Conservation (phyloP, 2,329 filamentous ascomycete species). For the Sporothrix sp. region DNA sequence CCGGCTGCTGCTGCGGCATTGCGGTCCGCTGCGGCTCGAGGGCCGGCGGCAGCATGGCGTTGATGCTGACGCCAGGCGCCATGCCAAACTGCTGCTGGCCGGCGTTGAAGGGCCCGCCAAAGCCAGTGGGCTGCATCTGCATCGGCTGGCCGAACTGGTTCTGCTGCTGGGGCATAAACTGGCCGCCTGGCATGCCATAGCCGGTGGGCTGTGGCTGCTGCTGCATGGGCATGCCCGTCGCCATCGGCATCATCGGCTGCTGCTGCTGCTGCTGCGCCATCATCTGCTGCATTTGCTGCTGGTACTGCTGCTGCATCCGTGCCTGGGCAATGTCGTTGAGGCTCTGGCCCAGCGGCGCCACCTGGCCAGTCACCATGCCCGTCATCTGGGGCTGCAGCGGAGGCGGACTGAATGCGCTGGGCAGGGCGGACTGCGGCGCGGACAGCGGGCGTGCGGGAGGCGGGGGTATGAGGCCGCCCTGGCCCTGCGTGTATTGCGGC, state of each 20-base stretch:
- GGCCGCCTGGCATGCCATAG: conserved; percentile 27
- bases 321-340: conserved; percentile 62
- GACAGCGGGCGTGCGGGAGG: conserved; percentile 73
- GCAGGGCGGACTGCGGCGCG: conserved; percentile 72
- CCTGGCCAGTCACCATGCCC: conserved; percentile 47
- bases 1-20: conserved; percentile 29
- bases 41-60: conserved; percentile 48
- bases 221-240: conserved; percentile 27
- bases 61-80: conserved; percentile 35
- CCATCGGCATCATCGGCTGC: conserved; percentile 37
- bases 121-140: conserved; percentile 57
- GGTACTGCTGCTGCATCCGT: conserved; percentile 51
- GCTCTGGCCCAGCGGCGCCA: conserved; percentile 67
- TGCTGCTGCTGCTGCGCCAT: conserved; percentile 22
- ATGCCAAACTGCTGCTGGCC: conserved; percentile 30
- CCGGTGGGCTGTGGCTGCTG: conserved; percentile 27
- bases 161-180: conserved; percentile 34
- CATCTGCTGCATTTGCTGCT: conserved; percentile 28
- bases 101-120: conserved; percentile 32
- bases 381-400: conserved; percentile 80
- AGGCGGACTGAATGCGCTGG: conserved; percentile 61
- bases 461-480: conserved; percentile 60
- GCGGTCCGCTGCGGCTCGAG: conserved; percentile 49
- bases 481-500: conserved; percentile 51
- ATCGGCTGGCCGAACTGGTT: conserved; percentile 30